Base-by-base conservation (phyloP, 305 asterid genomes). In the Petunia hybrid region DNA sequence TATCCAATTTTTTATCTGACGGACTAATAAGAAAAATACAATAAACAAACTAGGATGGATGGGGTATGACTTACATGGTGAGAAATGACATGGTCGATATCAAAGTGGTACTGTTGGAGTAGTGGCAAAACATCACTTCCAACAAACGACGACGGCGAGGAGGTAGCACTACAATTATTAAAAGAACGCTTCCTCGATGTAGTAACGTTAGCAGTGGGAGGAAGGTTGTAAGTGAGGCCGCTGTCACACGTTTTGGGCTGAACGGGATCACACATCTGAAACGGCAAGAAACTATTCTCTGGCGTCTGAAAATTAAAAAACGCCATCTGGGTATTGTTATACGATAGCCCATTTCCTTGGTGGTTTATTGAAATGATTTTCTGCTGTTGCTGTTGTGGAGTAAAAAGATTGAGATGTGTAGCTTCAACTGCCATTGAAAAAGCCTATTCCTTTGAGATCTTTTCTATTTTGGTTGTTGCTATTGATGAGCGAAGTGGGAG, bases 191-290 rank as follows among this genome's bases (percentile, higher is more conserved):
- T 93, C 55, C 93, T 88, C 12, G 89, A 81, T 0, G 89, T 80
- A 3, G 81, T 45, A 4, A 67, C 70, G 70, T 16, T 53, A n/a
- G 2, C 86, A 2, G 59, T 43, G 0, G 78, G 9, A 3, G 87
- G 56, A 5, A 86, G 53, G 53, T 90, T 88, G 65, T 88, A 87
- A 0, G 93, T 88, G 10, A 92, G 87, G 1, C 89, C 95, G 71
- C 98, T 92, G 31, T 91, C 98, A 14, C 95, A 90, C 4, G 93
- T 88, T 80, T 90, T 91, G 0, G 89, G 92, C 83, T 86, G 89
- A 13, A 81, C 80, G 0, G 90, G 70, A 46, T 88, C 92, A 4
- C 88, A 84, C 61, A 82, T 69, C 13, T 66, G 75, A 31, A 78
- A 38, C 3, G 87, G 88, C 9, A 79, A 46, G 4, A 78, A 40